phyloP scores from a whole-genome alignment of 345 rosid species.

The Salix exigua region DNA sequence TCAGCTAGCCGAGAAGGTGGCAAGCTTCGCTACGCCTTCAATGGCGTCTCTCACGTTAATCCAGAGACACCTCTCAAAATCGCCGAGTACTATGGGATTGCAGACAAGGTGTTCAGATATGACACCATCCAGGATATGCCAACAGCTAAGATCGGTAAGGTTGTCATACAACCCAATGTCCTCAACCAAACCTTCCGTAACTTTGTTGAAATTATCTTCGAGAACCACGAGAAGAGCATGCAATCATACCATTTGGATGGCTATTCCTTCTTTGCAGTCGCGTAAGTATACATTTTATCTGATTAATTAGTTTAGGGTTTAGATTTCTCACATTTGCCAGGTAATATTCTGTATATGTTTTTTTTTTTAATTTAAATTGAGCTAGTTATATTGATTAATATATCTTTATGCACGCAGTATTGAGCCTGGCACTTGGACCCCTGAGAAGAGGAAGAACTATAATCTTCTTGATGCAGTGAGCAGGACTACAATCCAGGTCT shows the following conservation, averaged over 20 bases:
- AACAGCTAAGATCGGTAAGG: not conserved
- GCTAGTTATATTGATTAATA: not conserved
- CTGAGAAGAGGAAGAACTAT: constrained; percentile 72
- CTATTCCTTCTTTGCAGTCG: constrained; percentile 73
- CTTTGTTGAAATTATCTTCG: constrained; percentile 69
- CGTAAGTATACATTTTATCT: constrained; percentile 38
- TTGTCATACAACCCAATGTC: constrained; percentile 33
- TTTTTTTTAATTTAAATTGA: not conserved
- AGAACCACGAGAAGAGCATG: constrained; percentile 66
- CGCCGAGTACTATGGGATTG: constrained; percentile 20
- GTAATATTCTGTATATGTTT: not conserved
- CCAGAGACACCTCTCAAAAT: constrained; percentile 20
- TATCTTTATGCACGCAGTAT: constrained; percentile 28
- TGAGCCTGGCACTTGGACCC: constrained; percentile 74
- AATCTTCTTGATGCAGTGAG: constrained; percentile 79
- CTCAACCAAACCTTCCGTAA: constrained; percentile 58
- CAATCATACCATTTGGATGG: constrained; percentile 70
- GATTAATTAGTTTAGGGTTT: not conserved
- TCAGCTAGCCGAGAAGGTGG: constrained; percentile 4
- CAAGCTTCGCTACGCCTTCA: constrained; percentile 22
- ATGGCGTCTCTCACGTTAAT: constrained; percentile 17
- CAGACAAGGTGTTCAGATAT: constrained; percentile 21
- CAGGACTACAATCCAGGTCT: constrained; percentile 82
- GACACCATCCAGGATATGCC: constrained; percentile 13
- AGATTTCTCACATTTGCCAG: too few relatives aligned